Evolutionary conservation across 495 filamentous ascomycete genomes (phyloP).

Genomic region (Penicillium malachiteum): DNA sequence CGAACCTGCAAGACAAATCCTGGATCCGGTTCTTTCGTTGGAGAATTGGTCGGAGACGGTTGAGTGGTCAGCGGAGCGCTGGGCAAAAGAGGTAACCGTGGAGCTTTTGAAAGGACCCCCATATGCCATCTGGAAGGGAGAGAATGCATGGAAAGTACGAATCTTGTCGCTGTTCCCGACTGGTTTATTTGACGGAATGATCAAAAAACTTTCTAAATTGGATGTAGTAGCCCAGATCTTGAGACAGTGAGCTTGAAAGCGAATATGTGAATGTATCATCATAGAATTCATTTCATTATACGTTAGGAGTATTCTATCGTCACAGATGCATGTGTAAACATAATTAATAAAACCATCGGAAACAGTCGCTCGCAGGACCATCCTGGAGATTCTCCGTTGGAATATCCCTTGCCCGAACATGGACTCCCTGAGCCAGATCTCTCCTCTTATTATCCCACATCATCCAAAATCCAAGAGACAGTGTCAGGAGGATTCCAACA

Average conservation of each 20-base stretch:
- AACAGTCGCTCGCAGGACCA: slow-evolving; percentile 62
- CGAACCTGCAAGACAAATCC: too few species aligned
- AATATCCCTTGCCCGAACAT: slow-evolving; percentile 61
- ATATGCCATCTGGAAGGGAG: too few species aligned
- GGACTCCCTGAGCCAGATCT: slow-evolving; percentile 59
- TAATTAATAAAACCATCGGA: slow-evolving; percentile 63
- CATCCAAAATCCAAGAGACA: slow-evolving; percentile 65
- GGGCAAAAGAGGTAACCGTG: too few species aligned
- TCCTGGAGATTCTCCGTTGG: slow-evolving; percentile 67
- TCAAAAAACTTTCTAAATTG: neutral
- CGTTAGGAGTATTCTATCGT: neutral
- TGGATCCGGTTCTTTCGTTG: too few species aligned
- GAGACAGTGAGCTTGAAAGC: neutral
- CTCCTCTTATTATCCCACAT: slow-evolving; percentile 65
- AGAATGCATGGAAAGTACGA: too few species aligned
- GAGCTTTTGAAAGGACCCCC: too few species aligned
- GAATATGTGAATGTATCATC: too few species aligned
- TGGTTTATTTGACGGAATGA: too few species aligned
- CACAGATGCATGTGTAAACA: neutral
- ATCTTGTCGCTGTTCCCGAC: too few species aligned
- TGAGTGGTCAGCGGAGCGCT: too few species aligned
- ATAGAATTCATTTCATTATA: neutral
- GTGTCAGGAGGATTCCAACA: slow-evolving; percentile 56
- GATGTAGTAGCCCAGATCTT: neutral
- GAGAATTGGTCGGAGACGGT: too few species aligned